Evolutionary conservation across 2,329 filamentous ascomycete genomes (phyloP).

Genomic region (Fusarium sp.): DNA sequence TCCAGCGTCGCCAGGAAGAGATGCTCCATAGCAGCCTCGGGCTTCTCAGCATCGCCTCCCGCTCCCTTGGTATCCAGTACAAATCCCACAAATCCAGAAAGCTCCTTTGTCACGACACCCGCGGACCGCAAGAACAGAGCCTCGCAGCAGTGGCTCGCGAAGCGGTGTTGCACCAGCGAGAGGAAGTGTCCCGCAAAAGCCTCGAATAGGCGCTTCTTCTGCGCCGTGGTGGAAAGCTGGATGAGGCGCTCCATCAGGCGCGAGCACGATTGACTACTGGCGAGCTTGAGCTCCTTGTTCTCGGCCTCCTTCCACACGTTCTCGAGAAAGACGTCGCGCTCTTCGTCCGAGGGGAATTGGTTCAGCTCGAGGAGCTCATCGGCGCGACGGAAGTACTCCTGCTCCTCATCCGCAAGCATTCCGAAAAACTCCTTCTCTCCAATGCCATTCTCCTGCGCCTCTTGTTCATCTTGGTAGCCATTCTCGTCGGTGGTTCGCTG

Average conservation of each 20-base stretch:
- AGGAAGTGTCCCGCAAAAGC: constrained; percentile 90
- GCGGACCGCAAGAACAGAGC: constrained; percentile 89
- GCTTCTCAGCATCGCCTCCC: constrained; percentile 56
- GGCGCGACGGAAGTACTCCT: constrained; percentile 93
- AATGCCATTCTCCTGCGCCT: constrained; percentile 40
- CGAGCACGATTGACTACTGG: constrained; percentile 95
- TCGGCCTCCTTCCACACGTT: constrained; percentile 88
- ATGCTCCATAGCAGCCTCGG: constrained; percentile 79
- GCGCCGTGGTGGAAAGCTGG: constrained; percentile 78
- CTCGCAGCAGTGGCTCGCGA: constrained; percentile 97
- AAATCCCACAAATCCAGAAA: constrained; percentile 62
- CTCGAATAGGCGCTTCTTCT: constrained; percentile 88
- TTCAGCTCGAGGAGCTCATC: constrained; percentile 92
- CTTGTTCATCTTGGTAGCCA: constrained; percentile 40
- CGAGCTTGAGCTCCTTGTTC: constrained; percentile 95
- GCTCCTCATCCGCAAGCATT: constrained; percentile 90
- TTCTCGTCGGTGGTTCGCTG: constrained; percentile 40
- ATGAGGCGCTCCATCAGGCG: constrained; percentile 93
- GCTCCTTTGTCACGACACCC: constrained; percentile 80
- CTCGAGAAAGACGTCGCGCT: constrained; percentile 76
- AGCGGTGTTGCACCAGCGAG: constrained; percentile 91
- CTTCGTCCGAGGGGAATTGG: constrained; percentile 82
- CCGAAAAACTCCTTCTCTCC: constrained; percentile 86
- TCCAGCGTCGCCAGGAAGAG: constrained; percentile 86
- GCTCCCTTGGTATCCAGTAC: constrained; percentile 58